Evolutionary conservation across 1,284 basidiomycete species (phyloP).

Genomic region (Inonotus hispidus): DNA sequence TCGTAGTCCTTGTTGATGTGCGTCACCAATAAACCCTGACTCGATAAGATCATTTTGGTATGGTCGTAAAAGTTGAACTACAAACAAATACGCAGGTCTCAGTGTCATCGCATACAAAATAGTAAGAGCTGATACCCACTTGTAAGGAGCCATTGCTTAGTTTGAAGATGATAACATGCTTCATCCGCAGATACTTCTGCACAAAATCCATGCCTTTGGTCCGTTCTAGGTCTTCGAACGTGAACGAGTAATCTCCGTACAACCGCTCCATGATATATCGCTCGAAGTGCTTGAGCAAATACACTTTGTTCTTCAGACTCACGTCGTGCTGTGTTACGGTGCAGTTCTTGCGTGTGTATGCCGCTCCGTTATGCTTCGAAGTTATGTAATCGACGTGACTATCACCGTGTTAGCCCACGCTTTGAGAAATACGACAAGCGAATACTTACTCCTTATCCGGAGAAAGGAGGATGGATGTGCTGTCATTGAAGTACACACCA

Average conservation of each 20-base stretch:
- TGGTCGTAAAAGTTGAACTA: conserved; percentile 99
- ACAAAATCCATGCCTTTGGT: conserved; percentile 90
- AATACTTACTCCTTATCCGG: conserved; percentile 74
- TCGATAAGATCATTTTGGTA: conserved; percentile 87
- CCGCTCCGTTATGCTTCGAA: conserved; percentile 54
- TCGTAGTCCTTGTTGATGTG: conserved; percentile 88
- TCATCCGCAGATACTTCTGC: conserved; percentile 93
- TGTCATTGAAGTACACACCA: conserved; percentile 96
- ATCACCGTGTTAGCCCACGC: conserved; percentile 18
- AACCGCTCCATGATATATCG: conserved; percentile 87
- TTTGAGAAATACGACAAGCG: not conserved
- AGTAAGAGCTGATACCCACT: conserved; percentile 38
- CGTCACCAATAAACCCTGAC: conserved; percentile 72
- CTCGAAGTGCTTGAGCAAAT: conserved; percentile 89
- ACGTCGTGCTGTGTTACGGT: conserved; percentile 61
- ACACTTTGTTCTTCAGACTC: conserved; percentile 83
- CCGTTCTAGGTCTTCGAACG: conserved; percentile 63
- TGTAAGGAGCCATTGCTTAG: conserved; percentile 91
- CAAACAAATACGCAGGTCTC: not conserved
- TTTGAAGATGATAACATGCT: conserved; percentile 95
- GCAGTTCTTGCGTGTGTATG: conserved; percentile 65
- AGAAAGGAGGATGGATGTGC: conserved; percentile 78
- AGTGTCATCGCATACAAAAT: not conserved
- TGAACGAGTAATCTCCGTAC: conserved; percentile 77
- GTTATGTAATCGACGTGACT: conserved; percentile 86